Percentiles rank a stretch among this genome's conserved stretches.
phyloP scores from a whole-genome alignment of 306 rosid species.

The Inga oerstediana region DNA sequence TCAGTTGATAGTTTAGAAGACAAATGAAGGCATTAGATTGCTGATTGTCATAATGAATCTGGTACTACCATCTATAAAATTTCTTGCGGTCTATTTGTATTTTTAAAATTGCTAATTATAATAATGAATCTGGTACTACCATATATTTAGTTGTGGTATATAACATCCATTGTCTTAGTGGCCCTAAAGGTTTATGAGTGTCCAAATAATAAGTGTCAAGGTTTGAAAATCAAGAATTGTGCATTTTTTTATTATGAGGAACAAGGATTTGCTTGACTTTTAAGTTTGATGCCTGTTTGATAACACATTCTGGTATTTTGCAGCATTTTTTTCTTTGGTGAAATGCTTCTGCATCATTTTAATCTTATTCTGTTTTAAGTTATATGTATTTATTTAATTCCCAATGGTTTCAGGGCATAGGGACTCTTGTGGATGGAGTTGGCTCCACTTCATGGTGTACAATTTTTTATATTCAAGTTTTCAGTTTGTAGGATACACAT shows the following conservation, averaged over 20 bases:
- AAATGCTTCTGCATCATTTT: too few relatives aligned
- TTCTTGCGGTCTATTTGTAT: conserved; percentile 2
- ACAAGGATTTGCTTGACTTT: too few relatives aligned
- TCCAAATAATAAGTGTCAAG: background rate
- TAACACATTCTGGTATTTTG: conserved; percentile 9
- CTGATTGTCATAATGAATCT: too few relatives aligned
- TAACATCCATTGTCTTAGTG: too few relatives aligned
- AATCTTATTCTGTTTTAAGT: too few relatives aligned
- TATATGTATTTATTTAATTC: too few relatives aligned
- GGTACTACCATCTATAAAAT: background rate
- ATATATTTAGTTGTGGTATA: too few relatives aligned
- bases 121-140: conserved; percentile 2
- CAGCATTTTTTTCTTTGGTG: too few relatives aligned
- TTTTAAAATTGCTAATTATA: background rate
- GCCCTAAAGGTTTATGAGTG: too few relatives aligned
- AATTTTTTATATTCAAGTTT: background rate
- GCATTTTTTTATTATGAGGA: too few relatives aligned
- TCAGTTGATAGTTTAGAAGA: too few relatives aligned
- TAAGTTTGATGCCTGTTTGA: conserved; percentile 25
- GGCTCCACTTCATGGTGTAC: conserved; percentile 87
- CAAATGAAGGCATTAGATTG: background rate
- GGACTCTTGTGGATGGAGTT: conserved; percentile 67
- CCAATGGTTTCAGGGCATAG: conserved; percentile 65
- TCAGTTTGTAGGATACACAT: conserved; percentile 88
- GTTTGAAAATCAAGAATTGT: background rate